Percentiles rank a stretch among this genome's conserved stretches.
These are phyloP conservation scores for Atractiella rhizophila DNA, from an alignment of 768 basidiomycete genomes.

Conservation along the genomic window DNA sequence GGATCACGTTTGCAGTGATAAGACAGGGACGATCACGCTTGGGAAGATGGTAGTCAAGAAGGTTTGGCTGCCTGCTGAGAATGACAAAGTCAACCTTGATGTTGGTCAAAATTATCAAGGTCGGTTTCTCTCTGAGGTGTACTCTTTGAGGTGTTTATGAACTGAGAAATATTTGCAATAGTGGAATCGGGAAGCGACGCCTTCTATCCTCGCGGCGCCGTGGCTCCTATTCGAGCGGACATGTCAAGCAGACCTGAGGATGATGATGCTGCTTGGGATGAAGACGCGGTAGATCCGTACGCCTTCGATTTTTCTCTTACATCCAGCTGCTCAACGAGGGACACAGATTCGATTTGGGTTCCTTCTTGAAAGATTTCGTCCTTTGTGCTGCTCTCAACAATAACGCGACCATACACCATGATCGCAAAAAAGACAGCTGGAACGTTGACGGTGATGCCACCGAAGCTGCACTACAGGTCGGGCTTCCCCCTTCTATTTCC, in stretches of 20 bases:
- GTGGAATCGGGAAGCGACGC: constrained; percentile 21
- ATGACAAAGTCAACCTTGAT: constrained; percentile 15
- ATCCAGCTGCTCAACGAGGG: constrained; percentile 22
- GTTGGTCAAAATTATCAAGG: constrained; percentile 10
- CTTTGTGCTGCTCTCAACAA: constrained; percentile 25
- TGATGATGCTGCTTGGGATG: constrained; percentile 7
- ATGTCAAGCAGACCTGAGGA: constrained; percentile 5
- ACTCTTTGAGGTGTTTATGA: too few species aligned
- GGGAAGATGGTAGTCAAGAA: constrained; percentile 27
- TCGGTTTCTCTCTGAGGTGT: too few species aligned
- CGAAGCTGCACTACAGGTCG: constrained; percentile 25
- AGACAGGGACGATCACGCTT: constrained; percentile 26
- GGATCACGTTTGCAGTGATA: constrained; percentile 26
- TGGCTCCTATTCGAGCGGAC: constrained; percentile 10
- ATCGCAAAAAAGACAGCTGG: constrained; percentile 20
- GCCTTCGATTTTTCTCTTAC: constrained; percentile 18
- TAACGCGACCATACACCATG: constrained; percentile 16
- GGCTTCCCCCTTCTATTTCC: constrained; percentile 10
- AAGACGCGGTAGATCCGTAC: constrained; percentile 17
- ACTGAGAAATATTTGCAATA: too few species aligned
- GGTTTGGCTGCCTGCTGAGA: constrained; percentile 25
- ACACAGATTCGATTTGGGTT: too few species aligned
- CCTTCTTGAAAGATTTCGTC: constrained; percentile 18
- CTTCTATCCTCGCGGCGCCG: constrained; percentile 21
- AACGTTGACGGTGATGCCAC: constrained; percentile 26